Conservation (phyloP, 176 grass and related monocot species). For the Zoysia japonica region DNA sequence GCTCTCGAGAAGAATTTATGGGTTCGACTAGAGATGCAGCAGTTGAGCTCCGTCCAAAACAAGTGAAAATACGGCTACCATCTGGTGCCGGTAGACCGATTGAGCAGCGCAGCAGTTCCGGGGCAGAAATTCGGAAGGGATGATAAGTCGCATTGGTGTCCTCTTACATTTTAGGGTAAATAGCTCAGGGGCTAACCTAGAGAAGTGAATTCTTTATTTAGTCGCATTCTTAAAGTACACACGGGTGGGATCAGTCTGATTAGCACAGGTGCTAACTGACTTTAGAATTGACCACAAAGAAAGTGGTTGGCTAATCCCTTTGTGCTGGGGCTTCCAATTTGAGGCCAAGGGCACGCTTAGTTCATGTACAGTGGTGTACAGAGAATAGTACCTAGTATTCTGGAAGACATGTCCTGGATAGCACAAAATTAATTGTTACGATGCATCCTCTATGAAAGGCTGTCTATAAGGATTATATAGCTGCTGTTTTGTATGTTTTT, state of each 20-base stretch:
- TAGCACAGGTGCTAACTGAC: slow-evolving; percentile 46
- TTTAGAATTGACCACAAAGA: slow-evolving; percentile 40
- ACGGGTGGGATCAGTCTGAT: slow-evolving; percentile 22
- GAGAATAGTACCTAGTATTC: too few species aligned
- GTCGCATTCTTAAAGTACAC: slow-evolving; percentile 49
- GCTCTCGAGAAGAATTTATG: slow-evolving; percentile 20
- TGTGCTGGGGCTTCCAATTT: slow-evolving; percentile 64
- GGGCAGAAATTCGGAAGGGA: slow-evolving; percentile 39
- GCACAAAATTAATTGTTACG: too few species aligned
- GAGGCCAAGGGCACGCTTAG: slow-evolving; percentile 47
- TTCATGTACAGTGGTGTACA: too few species aligned
- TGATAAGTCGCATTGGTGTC: slow-evolving; percentile 38
- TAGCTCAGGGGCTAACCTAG: slow-evolving; percentile 45
- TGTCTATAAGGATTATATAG: too few species aligned
- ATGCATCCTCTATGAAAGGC: too few species aligned
- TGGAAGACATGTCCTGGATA: too few species aligned
- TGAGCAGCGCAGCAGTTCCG: slow-evolving; percentile 35
- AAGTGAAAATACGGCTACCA: slow-evolving; percentile 49
- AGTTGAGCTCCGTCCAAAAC: slow-evolving; percentile 42
- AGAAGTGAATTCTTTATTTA: slow-evolving; percentile 47
- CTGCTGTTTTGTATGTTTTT: too few species aligned
- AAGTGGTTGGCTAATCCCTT: slow-evolving; percentile 52
- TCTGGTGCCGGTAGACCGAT: slow-evolving; percentile 25
- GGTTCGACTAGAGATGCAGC: slow-evolving; percentile 34
- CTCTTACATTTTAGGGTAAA: slow-evolving; percentile 41